Percentiles rank a stretch among this genome's conserved stretches.
Conservation (phyloP, 768 basidiomycete species). For the Agaricus subrufescens region DNA sequence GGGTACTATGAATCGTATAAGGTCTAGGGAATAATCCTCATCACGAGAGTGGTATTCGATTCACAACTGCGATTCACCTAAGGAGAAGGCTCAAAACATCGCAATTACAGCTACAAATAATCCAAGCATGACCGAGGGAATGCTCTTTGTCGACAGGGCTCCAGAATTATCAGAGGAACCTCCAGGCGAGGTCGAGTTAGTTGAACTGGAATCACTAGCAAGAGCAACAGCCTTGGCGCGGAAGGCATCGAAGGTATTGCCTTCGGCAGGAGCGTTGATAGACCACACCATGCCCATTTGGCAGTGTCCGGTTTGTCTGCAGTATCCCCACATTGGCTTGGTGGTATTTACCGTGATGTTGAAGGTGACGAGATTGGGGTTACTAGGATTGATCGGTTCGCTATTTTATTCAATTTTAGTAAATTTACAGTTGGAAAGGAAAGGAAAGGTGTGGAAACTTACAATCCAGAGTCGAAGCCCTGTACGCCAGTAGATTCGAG, state of each 20-base stretch:
- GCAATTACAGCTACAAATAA: not conserved
- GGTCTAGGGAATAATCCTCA: too few relatives aligned
- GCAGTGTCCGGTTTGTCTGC: constrained; percentile 50
- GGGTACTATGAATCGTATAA: too few relatives aligned
- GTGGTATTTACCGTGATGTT: constrained; percentile 47
- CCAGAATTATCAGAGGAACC: not conserved
- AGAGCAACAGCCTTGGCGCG: constrained; percentile 16
- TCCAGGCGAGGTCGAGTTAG: not conserved
- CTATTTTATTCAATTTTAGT: constrained; percentile 16
- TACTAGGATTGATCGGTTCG: constrained; percentile 37
- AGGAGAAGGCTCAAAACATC: not conserved
- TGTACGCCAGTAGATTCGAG: constrained; percentile 16
- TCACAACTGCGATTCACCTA: too few relatives aligned
- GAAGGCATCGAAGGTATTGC: constrained; percentile 41
- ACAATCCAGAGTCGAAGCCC: constrained; percentile 44
- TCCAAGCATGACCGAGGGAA: not conserved
- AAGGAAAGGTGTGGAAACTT: constrained; percentile 14
- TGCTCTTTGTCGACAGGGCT: not conserved
- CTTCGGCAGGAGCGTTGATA: constrained; percentile 53
- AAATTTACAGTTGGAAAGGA: not conserved
- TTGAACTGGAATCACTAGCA: constrained; percentile 6
- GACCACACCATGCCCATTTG: constrained; percentile 60
- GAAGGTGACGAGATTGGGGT: constrained; percentile 40
- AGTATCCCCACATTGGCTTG: constrained; percentile 56
- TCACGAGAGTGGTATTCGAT: too few relatives aligned